These are phyloP conservation scores for Tardiomyces digboiensis DNA, from an alignment of 1,139 yeast genomes.

Conservation along the genomic window DNA sequence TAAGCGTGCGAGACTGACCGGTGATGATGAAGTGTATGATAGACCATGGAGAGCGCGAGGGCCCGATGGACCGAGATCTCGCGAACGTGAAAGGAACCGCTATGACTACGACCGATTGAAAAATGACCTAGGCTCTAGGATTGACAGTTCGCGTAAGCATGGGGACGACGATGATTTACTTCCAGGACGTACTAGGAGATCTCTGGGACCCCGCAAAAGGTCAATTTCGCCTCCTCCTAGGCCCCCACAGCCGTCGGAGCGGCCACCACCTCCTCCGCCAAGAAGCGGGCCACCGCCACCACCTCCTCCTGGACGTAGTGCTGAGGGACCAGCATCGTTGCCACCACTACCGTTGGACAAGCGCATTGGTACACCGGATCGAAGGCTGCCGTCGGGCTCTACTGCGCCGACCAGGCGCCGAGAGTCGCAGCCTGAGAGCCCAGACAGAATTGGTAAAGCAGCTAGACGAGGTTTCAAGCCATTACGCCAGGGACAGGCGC, in stretches of 20 bases:
- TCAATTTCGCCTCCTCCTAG: background rate
- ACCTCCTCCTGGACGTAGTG: background rate
- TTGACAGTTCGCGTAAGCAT: background rate
- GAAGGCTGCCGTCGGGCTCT: background rate
- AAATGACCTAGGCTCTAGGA: background rate
- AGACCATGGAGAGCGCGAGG: conserved; percentile 1
- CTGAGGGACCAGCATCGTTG: background rate
- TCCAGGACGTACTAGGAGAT: background rate
- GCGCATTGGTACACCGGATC: background rate
- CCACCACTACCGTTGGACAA: background rate
- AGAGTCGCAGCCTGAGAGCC: background rate
- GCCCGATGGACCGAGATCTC: background rate
- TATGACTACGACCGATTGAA: background rate
- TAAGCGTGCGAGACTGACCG: background rate
- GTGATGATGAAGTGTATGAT: background rate
- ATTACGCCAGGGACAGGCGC: background rate
- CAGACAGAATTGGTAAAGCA: background rate
- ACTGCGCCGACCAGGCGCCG: background rate
- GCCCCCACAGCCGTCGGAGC: background rate
- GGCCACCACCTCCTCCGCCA: background rate
- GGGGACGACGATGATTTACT: background rate
- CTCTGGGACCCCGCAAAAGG: no score
- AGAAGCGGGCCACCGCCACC: background rate
- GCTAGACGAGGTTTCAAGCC: background rate
- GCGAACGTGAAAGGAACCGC: background rate